Evolutionary conservation across 306 rosid species (phyloP).

Genomic region (Castanea mollissima): DNA sequence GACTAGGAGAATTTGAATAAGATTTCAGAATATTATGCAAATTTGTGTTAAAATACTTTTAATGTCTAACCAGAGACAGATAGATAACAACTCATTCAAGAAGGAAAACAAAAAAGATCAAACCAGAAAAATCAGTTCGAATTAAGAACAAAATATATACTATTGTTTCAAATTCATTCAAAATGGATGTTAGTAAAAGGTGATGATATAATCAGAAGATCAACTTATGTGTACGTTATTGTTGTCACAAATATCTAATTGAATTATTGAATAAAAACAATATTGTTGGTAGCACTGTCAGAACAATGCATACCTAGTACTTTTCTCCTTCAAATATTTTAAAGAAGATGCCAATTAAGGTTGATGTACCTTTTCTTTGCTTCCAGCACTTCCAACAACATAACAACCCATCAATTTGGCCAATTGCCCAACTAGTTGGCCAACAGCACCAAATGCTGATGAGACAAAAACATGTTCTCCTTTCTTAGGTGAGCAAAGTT

Average conservation of each 20-base stretch:
- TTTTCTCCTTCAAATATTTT: background rate
- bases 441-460: constrained; percentile 53
- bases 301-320: background rate
- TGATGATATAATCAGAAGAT: too few species aligned
- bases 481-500: constrained; percentile 45
- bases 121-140: too few species aligned
- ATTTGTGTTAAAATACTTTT: background rate
- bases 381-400: constrained; percentile 70
- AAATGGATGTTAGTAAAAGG: too few species aligned
- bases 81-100: background rate
- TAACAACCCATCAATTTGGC: constrained; percentile 59
- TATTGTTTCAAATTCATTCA: too few species aligned
- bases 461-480: constrained; percentile 58
- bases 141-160: background rate
- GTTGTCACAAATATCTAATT: too few species aligned
- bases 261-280: background rate
- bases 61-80: background rate
- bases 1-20: background rate
- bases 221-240: too few species aligned
- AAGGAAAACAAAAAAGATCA: too few species aligned
- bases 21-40: background rate
- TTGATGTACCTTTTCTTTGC: constrained; percentile 41
- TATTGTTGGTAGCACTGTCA: background rate
- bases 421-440: constrained; percentile 53
- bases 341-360: background rate